Evolutionary conservation across 2,329 filamentous ascomycete species (phyloP), one percentile per base, ranked within the genome.

Genomic region (Talaromyces sp.): DNA sequence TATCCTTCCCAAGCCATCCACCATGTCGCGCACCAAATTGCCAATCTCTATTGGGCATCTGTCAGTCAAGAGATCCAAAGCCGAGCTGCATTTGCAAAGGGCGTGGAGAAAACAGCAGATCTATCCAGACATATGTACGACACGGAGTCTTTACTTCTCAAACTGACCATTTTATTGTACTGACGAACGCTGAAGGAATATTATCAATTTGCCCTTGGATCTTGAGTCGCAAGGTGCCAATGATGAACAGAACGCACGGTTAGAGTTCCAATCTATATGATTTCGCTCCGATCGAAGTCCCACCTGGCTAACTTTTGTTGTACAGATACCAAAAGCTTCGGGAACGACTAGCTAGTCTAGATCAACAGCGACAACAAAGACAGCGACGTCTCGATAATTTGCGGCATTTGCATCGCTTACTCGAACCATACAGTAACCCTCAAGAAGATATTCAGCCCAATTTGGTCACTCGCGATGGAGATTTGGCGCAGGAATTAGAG

Each of bases 11-110:
- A 82, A 60, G 80, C 81, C 35, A 78, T 80, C 47, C 77, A 82
- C 45, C 80, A 83, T 68, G 74, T 83, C 47, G 79, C 80, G 17
- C 77, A 81, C 55, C 80, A 83, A 63, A 81, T 84, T 56, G 77
- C 82, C 60, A 74, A 71, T 20, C 65, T 83, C 22, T 83, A 83
- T 63, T 82, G 80, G 80, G 72, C 77, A n/a, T 68, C 75, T 0
- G 75, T 78, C 29, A 74, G 68, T 13, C 71, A 71, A 19, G 72
- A 70, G 16, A 57, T 63, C 8, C 64, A 61, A 14, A 64, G 52
- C 30, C 57, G 57, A 43, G 56, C 54, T 30, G 53, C 62, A 2
- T 57, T 66, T 32, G 57, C 58, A 35, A 65, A 58, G 16, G 66
- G 67, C 1, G 60, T 77, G 11, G 73, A 74, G 43, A 70, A 65